Percentiles rank a stretch among this genome's conserved stretches.
Conservation (phyloP, 441 rosid genomes). For the Eruca vesicaria region DNA sequence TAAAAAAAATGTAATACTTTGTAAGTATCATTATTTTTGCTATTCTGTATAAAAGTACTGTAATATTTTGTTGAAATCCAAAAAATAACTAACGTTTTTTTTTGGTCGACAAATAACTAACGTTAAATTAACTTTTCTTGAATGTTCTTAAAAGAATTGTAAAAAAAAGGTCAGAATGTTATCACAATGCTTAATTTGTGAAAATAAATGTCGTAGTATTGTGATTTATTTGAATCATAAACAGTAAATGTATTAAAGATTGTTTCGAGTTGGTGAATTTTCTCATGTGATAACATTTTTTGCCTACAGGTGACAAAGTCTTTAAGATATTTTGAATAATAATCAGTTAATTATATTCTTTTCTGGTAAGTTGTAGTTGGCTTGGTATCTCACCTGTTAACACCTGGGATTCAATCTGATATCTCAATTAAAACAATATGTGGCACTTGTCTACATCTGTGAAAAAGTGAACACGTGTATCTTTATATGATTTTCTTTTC, state of each 20-base stretch:
- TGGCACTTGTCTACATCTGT: background rate
- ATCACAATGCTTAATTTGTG: background rate
- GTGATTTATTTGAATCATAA: background rate
- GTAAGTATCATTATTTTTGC: background rate
- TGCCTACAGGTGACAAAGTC: background rate
- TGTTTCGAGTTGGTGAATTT: background rate
- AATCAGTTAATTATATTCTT: background rate
- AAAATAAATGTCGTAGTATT: background rate
- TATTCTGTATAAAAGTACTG: background rate
- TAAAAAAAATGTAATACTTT: background rate
- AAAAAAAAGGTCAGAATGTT: background rate
- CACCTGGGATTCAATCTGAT: background rate
- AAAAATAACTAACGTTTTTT: background rate
- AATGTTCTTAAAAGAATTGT: background rate
- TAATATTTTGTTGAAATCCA: background rate
- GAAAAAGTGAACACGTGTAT: slow-evolving; percentile 5
- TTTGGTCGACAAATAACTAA: too few relatives aligned
- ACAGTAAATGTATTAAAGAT: background rate
- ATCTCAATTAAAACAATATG: slow-evolving; percentile 2
- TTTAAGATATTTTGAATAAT: slow-evolving; percentile 5
- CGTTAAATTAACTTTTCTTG: background rate
- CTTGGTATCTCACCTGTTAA: slow-evolving; percentile 2
- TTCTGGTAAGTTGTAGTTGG: slow-evolving; percentile 6
- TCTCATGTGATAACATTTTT: slow-evolving; percentile 8
- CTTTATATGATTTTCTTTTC: slow-evolving; percentile 1